phyloP scores from a whole-genome alignment of 2,329 filamentous ascomycete species.

The Ascochyta rabiei region DNA sequence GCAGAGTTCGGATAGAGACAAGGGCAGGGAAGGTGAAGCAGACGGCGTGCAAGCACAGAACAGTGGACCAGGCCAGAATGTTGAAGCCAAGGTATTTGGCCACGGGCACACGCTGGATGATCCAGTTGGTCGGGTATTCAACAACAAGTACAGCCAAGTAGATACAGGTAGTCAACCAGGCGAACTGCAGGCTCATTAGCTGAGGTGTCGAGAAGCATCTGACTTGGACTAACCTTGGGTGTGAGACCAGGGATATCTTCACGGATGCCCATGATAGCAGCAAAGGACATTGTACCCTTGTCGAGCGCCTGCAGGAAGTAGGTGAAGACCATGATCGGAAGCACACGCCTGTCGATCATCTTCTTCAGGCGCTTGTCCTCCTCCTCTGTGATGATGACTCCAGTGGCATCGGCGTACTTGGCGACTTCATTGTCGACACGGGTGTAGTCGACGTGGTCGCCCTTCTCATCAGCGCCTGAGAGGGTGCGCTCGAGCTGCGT shows the following conservation, averaged over 20 bases:
- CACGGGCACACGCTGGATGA: constrained; percentile 68
- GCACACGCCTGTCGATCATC: constrained; percentile 70
- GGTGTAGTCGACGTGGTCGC: constrained; percentile 62
- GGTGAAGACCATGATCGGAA: constrained; percentile 73
- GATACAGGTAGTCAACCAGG: constrained; percentile 75
- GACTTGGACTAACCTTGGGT: constrained; percentile 29
- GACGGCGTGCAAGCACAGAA: constrained; percentile 66
- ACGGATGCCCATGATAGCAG: constrained; percentile 67
- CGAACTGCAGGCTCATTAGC: constrained; percentile 56
- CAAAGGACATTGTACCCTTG: constrained; percentile 68
- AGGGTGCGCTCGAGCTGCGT: constrained; percentile 58
- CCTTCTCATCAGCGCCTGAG: constrained; percentile 54
- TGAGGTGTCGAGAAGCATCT: too few species aligned
- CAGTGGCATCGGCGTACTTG: constrained; percentile 65
- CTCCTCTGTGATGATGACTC: constrained; percentile 61
- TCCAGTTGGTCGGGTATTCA: constrained; percentile 74
- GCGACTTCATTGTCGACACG: constrained; percentile 73
- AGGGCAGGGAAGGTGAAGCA: constrained; percentile 66
- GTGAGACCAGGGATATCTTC: constrained; percentile 44
- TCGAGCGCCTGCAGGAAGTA: constrained; percentile 74
- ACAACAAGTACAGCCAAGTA: constrained; percentile 74
- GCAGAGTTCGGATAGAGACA: constrained; percentile 65
- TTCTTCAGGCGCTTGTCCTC: constrained; percentile 66
- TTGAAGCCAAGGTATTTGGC: constrained; percentile 70
- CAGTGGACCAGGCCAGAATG: constrained; percentile 68